Percentiles rank a stretch among this genome's conserved stretches.
Evolutionary conservation across 2,329 filamentous ascomycete species (phyloP).

Genomic region (Colletotrichum sp.): DNA sequence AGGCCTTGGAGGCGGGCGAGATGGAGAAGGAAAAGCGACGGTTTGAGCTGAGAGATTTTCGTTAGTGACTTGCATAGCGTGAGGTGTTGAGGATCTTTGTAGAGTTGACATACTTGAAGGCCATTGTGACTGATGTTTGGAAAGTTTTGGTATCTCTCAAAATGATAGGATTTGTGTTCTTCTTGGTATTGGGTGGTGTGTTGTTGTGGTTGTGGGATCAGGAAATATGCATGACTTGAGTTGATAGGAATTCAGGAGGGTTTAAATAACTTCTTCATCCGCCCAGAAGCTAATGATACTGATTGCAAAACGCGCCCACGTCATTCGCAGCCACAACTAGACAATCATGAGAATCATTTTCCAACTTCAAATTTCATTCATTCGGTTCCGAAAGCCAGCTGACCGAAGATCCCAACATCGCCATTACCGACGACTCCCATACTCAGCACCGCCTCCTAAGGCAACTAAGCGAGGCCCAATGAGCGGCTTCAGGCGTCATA

Average conservation of each 20-base stretch:
- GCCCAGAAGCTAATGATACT: background rate
- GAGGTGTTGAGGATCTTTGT: background rate
- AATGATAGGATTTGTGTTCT: background rate
- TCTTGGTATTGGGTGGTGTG: background rate
- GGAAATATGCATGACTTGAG: background rate
- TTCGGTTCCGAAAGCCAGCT: background rate
- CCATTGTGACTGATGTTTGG: background rate
- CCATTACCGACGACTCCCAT: background rate
- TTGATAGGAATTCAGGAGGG: background rate
- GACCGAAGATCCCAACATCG: background rate
- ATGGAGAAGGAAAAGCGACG: slow-evolving; percentile 7
- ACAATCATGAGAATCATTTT: background rate
- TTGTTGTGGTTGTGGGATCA: background rate
- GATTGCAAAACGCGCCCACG: background rate
- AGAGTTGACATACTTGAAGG: background rate
- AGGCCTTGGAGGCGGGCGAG: slow-evolving; percentile 11
- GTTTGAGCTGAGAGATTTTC: background rate
- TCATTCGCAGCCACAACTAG: background rate
- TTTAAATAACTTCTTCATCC: background rate
- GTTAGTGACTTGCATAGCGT: background rate
- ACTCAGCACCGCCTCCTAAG: background rate
- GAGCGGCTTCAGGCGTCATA: background rate
- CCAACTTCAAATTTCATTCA: background rate
- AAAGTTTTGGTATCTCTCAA: background rate
- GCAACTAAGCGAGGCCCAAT: no score